Conservation (phyloP, 2,329 filamentous ascomycete genomes). For the Curvularia spicifera region DNA sequence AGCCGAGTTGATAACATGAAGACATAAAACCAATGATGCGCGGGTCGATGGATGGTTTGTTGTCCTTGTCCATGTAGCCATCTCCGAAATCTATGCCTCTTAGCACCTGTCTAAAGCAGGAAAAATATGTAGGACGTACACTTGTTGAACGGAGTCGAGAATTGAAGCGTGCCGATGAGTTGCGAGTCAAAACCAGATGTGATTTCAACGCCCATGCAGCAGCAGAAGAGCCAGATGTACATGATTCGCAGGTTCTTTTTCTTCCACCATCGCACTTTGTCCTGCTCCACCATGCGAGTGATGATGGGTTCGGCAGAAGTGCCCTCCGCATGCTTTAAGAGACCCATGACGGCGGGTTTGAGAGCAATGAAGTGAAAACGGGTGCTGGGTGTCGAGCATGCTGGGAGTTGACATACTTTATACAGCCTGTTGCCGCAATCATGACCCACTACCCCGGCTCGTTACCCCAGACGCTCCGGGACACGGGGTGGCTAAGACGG, state of each 20-base stretch:
- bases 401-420: constrained; percentile 29
- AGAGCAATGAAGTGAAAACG: constrained; percentile 8
- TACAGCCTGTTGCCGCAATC: constrained; percentile 19
- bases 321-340: constrained; percentile 33
- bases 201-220: constrained; percentile 50
- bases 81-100: constrained; percentile 38
- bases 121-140: constrained; percentile 25
- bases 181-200: constrained; percentile 50
- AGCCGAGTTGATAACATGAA: constrained; percentile 46
- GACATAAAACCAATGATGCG: constrained; percentile 45
- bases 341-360: constrained; percentile 33
- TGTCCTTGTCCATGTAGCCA: constrained; percentile 30
- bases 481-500: constrained; percentile 28
- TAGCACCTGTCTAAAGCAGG: constrained; percentile 2
- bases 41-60: constrained; percentile 32
- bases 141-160: constrained; percentile 43
- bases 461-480: constrained; percentile 33
- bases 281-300: constrained; percentile 52
- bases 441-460: constrained; percentile 26
- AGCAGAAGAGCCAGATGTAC: constrained; percentile 48
- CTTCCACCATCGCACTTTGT: constrained; percentile 54
- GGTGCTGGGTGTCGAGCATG: constrained; percentile 18
- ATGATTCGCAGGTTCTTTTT: constrained; percentile 49
- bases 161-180: constrained; percentile 48
- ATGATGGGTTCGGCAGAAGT: constrained; percentile 51